Base-by-base conservation (phyloP, 805 yeast genomes). In the Yarrowia keelungensis region DNA sequence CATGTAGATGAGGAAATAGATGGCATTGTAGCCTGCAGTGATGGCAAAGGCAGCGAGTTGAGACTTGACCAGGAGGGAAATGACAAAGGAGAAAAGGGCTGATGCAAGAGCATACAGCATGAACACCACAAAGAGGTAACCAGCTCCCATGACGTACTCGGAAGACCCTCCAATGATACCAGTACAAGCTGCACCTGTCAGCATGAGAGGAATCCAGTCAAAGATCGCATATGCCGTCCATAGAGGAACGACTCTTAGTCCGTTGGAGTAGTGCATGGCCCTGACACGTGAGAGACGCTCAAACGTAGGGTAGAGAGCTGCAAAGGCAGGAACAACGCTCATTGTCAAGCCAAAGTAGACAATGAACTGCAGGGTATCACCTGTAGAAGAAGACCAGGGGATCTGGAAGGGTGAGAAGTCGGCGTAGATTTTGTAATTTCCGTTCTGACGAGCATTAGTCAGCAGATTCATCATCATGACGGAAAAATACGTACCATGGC, bases 31-130 rank as follows among this genome's bases (percentile, higher is more conserved):
- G 41, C 78, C 78, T 8, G 79, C 79, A 2, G 76, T 74, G 36
- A 75, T 50, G 2, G 80, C 80, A 71, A 78, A 78, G 3, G 80
- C 80, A 3, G 88, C 78, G 36, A 78, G 69, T 54, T 77, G 78
- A 7, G 78, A 74, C 45, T 72, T 53, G 41, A 76, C 79, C 59
- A 78, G 54, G 45, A 77, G 71, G 41, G 80, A 78, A 12, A 78
- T 51, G 35, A 74, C 74, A 67, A 72, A 78, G 1, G 79, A 71
- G 16, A 76, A 49, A 32, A 75, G 69, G 26, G 71, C 69, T 1
- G 79, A 71, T 8, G 78, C 75, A 26, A 76, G 53, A 3, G 78
- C 78, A 64, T 76, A 78, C 32, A 78, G 69, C 67, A 76, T 58
- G 67, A 77, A 75, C n/a, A 74, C 68, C 11, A 77, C 66, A 71